Evolutionary conservation across 108 stramenopile species (phyloP), one percentile per base, ranked within the genome.

Genomic region (Nitzschia sp.): DNA sequence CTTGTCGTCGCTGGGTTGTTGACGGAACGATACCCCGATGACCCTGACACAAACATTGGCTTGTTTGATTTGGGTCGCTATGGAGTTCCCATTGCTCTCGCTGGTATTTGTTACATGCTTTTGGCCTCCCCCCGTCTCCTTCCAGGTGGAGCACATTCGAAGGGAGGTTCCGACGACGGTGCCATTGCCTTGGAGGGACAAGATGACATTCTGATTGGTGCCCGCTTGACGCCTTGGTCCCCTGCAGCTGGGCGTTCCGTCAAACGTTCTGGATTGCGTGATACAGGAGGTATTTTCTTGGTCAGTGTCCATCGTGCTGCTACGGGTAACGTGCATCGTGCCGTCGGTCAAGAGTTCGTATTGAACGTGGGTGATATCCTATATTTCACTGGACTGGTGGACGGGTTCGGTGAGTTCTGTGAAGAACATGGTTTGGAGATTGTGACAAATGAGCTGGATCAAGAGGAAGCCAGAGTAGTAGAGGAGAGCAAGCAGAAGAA

Each of bases 331-430:
- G 72, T 92, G 15, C 86, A 91, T 76, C 73, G 89, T 37, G 94
- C 94, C 29, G 94, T 95, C 9, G 87, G 90, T n/a, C 85, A 83
- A 59, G 89, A 95, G 8, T 92, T 95, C 67, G 87, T 92, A 12
- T 64, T 95, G 43, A 85, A 88, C 67, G 91, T 78, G 0, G 89
- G 86, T 52, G 94, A 95, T 75, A 75, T 85, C 64, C 67, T 95
- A 8, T 92, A 88, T 73, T 95, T 95, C 80, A 92, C 91, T 48
- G 91, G 91, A 25, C 64, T 88, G 61, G 80, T 92, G 5, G 88
- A 95, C 44, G 79, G 61, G n/a, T 92, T 95, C 75, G 89, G 84
- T 8, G 69, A 77, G 11, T 91, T 95, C 70, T 92, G 91, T 67
- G 85, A 85, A 56, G 82, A 83, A 41, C 84, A 95, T 63, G 94